Percentiles rank a stretch among this genome's conserved stretches.
phyloP scores from a whole-genome alignment of 306 rosid species.

The Cajanus cajan region DNA sequence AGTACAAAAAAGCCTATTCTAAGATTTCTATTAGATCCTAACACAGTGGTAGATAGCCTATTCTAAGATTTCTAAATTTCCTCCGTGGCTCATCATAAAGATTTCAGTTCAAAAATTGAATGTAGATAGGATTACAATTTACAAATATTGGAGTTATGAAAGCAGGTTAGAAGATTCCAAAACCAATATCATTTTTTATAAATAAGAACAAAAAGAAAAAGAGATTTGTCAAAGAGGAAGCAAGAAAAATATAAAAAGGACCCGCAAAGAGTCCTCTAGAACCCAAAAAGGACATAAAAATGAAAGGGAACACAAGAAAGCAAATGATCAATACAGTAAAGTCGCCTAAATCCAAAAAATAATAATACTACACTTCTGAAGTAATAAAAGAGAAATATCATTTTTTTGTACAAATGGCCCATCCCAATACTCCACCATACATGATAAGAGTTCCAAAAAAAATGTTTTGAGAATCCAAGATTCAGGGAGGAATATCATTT shows the following conservation, averaged over 20 bases:
- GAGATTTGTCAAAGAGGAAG: not conserved
- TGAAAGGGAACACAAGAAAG: not conserved
- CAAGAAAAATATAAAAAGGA: not conserved
- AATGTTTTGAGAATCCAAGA: conserved; percentile 1
- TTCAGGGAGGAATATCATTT: not conserved
- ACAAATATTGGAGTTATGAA: not conserved
- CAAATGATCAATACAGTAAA: not conserved
- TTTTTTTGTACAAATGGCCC: not conserved
- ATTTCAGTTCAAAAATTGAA: conserved; percentile 1
- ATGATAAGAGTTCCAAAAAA: not conserved
- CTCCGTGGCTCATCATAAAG: not conserved
- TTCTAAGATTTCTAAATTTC: not conserved
- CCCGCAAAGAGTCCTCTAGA: not conserved
- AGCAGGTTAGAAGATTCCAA: not conserved
- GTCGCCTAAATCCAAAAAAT: not conserved
- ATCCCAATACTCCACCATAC: not conserved
- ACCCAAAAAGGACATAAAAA: not conserved
- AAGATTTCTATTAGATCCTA: no score
- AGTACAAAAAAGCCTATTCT: no score
- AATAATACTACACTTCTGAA: not conserved
- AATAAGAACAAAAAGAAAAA: not conserved
- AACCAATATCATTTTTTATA: not conserved
- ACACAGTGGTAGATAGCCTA: not conserved
- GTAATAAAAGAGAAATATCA: not conserved
- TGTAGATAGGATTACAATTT: not conserved